Base-by-base conservation (phyloP, 345 rosid genomes). In the Salix purpurea region DNA sequence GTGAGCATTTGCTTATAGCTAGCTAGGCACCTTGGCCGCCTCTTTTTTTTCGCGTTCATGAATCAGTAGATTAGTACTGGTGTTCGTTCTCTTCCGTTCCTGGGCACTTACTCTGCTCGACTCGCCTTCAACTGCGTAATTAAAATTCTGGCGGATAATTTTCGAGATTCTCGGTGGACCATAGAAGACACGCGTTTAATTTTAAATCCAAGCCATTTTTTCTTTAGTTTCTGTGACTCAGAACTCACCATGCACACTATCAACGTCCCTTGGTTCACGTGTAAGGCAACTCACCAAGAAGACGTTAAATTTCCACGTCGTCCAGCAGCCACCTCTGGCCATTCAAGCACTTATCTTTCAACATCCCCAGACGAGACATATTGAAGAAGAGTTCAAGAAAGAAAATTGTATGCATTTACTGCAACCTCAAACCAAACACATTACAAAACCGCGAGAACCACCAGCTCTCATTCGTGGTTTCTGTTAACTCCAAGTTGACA, bases 221-320 rank as follows among this genome's bases (percentile, higher is more conserved):
- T 14, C 5, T 10, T 2, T 21, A 24, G 28, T 67, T 69, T 44
- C 12, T 70, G 73, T 70, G 73, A 50, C 62, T 21, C 42, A 50
- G 30, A 70, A 16, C 30, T 48, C 61, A 70, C 18, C 73, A 30
- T 15, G 42, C 61, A 70, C 18, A 30, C 52, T 50, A 50, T 48
- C 73, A 16, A 50, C 67, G 37, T 71, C 16, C 23, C 26, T 6
- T 10, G 42, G 16, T 26, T 73, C 62, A 78, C 77, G 80, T 68
- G 68, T 69, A 23, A 28, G 74, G 48, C 11, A 21, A 50, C 72
- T 72, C 65, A 36, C 69, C 79, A 9, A 79, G 74, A 79, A 81
- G 80, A 83, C 72, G 85, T 79, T 73, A 83, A 84, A 77, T 71
- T 68, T 83, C 85, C 88, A 83, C 86, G 88, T 84, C 44, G 14